phyloP scores from a whole-genome alignment of 2,329 filamentous ascomycete genomes.

The Colletotrichum gloeosporioides region DNA sequence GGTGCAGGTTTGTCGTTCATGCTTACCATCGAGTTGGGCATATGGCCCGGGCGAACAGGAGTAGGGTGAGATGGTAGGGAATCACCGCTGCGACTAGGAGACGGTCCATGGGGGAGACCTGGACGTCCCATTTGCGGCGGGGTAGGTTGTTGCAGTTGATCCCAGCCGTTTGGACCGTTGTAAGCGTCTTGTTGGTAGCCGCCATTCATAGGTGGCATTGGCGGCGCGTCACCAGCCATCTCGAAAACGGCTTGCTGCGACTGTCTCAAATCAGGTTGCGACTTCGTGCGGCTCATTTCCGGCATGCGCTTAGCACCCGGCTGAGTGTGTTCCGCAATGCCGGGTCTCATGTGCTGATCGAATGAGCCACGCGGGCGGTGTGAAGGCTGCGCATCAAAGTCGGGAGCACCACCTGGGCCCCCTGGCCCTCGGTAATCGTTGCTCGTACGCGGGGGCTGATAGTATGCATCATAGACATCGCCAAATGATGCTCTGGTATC shows the following conservation, averaged over 20 bases:
- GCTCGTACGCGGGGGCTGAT: slow-evolving; percentile 28
- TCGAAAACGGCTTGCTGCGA: slow-evolving; percentile 75
- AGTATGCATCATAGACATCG: slow-evolving; percentile 30
- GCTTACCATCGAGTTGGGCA: slow-evolving; percentile 62
- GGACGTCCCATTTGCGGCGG: slow-evolving; percentile 16
- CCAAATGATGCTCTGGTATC: slow-evolving; percentile 27
- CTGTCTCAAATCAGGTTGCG: slow-evolving; percentile 69
- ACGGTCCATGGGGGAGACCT: slow-evolving; percentile 30
- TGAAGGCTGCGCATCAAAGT: slow-evolving; percentile 44
- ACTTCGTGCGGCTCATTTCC: slow-evolving; percentile 66
- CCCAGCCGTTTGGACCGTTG: slow-evolving; percentile 21
- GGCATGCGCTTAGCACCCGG: slow-evolving; percentile 55
- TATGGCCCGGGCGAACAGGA: slow-evolving; percentile 67
- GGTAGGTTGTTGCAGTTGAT: not conserved
- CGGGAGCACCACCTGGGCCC: slow-evolving; percentile 29
- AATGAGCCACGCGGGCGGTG: slow-evolving; percentile 44
- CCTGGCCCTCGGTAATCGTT: slow-evolving; percentile 1
- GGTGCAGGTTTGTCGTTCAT: slow-evolving; percentile 64
- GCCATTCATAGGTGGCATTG: slow-evolving; percentile 52
- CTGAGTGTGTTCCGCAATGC: slow-evolving; percentile 45
- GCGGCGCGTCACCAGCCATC: slow-evolving; percentile 68
- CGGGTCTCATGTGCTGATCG: slow-evolving; percentile 52
- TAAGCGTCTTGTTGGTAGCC: slow-evolving; percentile 21
- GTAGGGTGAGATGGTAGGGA: slow-evolving; percentile 64
- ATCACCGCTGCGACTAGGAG: slow-evolving; percentile 45